Conservation (phyloP, 192 early-diverging fungal species). For the Umbelopsis sp. region DNA sequence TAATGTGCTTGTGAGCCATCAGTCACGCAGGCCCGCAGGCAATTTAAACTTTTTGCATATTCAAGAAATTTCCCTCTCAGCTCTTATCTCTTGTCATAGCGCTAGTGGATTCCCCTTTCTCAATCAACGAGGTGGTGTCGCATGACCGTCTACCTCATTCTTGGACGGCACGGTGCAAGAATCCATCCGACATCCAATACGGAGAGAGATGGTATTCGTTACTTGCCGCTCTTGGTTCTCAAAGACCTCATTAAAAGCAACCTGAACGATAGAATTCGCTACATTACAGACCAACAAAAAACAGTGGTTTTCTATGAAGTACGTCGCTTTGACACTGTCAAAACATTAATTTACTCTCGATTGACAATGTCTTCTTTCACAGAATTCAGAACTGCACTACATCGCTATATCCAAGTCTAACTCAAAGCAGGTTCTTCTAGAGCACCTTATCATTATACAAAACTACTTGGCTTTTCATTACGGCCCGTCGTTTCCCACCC, state of each 20-base stretch:
- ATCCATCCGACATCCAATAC: conserved; percentile 15
- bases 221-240: conserved; percentile 31
- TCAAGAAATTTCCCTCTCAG: background rate
- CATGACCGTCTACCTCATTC: conserved; percentile 20
- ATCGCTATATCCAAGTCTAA: conserved; percentile 33
- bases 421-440: conserved; percentile 22
- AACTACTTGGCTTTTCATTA: conserved; percentile 1
- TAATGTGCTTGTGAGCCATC: no score
- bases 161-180: conserved; percentile 14
- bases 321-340: background rate
- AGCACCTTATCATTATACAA: conserved; percentile 28
- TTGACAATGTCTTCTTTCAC: background rate
- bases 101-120: background rate
- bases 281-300: conserved; percentile 26
- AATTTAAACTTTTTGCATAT: no score
- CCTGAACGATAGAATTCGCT: conserved; percentile 27
- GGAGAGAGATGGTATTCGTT: conserved; percentile 29
- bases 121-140: background rate
- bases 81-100: background rate
- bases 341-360: background rate
- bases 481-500: background rate
- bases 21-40: no score
- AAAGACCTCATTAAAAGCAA: conserved; percentile 40
- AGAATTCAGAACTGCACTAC: conserved; percentile 32
- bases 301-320: conserved; percentile 38